These are phyloP conservation scores for Erigeron canadensis DNA, from an alignment of 129 eudicot species.

Conservation along the genomic window DNA sequence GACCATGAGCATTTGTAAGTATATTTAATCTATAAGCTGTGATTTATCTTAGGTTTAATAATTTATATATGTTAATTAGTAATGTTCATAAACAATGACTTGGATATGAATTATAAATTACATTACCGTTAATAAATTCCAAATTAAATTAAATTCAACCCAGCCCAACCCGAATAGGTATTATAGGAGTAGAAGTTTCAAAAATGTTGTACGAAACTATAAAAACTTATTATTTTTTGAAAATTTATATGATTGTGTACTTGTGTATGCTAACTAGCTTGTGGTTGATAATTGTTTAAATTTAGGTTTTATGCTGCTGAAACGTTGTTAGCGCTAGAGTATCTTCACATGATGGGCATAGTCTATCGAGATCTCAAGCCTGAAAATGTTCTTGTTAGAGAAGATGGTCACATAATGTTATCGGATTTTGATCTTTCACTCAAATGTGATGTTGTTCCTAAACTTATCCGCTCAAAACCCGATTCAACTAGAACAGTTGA, in stretches of 20 bases:
- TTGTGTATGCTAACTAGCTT: background rate
- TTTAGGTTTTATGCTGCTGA: slow-evolving; percentile 77
- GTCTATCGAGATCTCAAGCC: slow-evolving; percentile 79
- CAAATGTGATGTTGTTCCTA: slow-evolving; percentile 69
- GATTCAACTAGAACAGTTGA: slow-evolving; percentile 1
- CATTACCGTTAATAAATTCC: no score
- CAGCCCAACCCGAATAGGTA: no score
- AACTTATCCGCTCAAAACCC: slow-evolving; percentile 44
- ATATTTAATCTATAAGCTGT: no score
- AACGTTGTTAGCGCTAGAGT: slow-evolving; percentile 64
- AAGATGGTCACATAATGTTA: slow-evolving; percentile 81
- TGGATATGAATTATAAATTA: no score
- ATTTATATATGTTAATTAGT: no score
- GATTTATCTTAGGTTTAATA: no score
- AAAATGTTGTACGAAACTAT: no score
- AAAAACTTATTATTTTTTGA: no score
- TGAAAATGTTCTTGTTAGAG: slow-evolving; percentile 70
- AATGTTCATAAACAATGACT: no score
- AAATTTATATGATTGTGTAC: background rate
- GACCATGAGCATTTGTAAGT: no score
- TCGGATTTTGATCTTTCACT: slow-evolving; percentile 76
- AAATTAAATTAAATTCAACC: no score
- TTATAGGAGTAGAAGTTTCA: no score
- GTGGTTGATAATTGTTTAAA: background rate
- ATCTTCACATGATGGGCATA: slow-evolving; percentile 85